Base-by-base conservation (phyloP, 2,329 filamentous ascomycete genomes). In the Sclerotinia minor region DNA sequence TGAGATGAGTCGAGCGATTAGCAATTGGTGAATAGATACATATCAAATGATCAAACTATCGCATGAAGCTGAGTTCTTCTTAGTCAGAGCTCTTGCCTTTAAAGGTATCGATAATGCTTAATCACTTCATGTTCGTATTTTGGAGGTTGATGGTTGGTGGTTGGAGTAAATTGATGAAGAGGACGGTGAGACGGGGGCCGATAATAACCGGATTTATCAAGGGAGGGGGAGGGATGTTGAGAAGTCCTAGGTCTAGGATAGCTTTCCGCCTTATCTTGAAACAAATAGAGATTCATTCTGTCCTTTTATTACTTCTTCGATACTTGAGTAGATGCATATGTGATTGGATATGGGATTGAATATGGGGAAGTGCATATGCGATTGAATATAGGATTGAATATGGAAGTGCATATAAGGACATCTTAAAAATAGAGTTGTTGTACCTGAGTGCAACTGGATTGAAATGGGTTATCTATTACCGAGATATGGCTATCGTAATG, bases 1-100 rank as follows among this genome's bases (percentile, higher is more conserved):
- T 45, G 44, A 8, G 54, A 29, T 45, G 50, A 65, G n/a, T 29
- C n/a, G 58, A 58, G n/a, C 11, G 26, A 47, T 65, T 58, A 49
- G 29, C 50, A 58, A 55, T 47, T 58, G 44, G 52, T 65, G 50
- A 65, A 65, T 32, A 45, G 19, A 32, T 47, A 15, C 50, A 54
- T 26, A 65, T 65, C 63, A 65, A 65, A 38, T 65, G 63, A 65
- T 45, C 63, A 45, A 5, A 13, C 4, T 57, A 41, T 55, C 26
- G 49, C 52, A 41, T 45, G 52, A 35, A 65, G 38, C 38, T 19
- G 50, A 54, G 15, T 47, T 65, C 29, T 35, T 65, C 63, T 65
- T 65, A 65, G 63, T 65, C 63, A 65, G 21, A 29, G 35, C 41
- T 57, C 50, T 57, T 65, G 35, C 52, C 63, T 55, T 65, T 65